phyloP scores from a whole-genome alignment of 2,329 filamentous ascomycete species.

The Neurospora crassa region DNA sequence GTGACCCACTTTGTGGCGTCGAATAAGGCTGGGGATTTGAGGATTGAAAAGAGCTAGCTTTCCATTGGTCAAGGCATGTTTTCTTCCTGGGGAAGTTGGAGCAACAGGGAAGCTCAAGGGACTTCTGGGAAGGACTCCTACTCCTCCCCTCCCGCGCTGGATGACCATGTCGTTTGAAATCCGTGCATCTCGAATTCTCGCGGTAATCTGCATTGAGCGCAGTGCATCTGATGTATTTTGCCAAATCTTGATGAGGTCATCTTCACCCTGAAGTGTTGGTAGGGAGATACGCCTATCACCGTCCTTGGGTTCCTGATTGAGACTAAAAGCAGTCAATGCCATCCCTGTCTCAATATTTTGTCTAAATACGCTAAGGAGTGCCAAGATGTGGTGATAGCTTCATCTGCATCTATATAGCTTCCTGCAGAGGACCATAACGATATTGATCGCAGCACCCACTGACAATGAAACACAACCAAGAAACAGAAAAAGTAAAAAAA shows the following conservation, averaged over 20 bases:
- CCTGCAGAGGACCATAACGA: not conserved
- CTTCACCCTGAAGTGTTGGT: not conserved
- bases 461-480: not conserved
- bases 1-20: not conserved
- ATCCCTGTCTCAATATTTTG: not conserved
- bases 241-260: not conserved
- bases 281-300: not conserved
- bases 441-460: not conserved
- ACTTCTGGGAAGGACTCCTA: not conserved
- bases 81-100: not conserved
- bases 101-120: not conserved
- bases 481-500: not conserved
- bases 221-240: not conserved
- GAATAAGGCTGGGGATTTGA: not conserved
- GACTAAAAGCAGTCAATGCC: not conserved
- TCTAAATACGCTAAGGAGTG: not conserved
- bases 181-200: not conserved
- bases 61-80: not conserved
- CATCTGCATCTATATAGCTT: not conserved
- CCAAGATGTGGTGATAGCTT: not conserved
- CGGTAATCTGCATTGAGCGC: not conserved
- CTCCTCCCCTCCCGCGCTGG: not conserved
- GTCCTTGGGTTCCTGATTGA: not conserved
- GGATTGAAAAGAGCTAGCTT: not conserved
- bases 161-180: not conserved